phyloP scores from a whole-genome alignment of 164 flowering plant species.

The Chimonanthus praecox region DNA sequence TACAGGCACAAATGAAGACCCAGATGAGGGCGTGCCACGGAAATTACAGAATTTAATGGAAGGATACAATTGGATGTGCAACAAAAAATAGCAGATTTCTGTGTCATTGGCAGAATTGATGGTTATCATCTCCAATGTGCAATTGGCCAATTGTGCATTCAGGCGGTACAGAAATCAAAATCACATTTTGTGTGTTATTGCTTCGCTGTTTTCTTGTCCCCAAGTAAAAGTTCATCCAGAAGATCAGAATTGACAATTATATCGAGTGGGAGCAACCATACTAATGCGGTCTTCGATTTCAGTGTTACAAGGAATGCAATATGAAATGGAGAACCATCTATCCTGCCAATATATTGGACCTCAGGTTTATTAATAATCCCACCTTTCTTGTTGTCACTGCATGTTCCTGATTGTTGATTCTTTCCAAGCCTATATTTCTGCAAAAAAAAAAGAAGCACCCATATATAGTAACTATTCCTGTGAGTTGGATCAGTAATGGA shows the following conservation, averaged over 20 bases:
- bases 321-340: not conserved
- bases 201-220: not conserved
- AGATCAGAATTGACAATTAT: not conserved
- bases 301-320: not conserved
- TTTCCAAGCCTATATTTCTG: conserved; percentile 92
- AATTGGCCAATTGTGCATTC: not conserved
- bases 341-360: not conserved
- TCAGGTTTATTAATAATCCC: conserved; percentile 4
- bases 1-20: not conserved
- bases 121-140: not conserved
- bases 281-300: not conserved
- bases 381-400: conserved; percentile 53
- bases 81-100: not conserved
- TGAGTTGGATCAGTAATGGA: not conserved
- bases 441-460: conserved; percentile 15
- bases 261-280: not conserved
- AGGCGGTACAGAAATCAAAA: not conserved
- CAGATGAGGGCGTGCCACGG: conserved; percentile 6
- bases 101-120: not conserved
- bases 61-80: not conserved
- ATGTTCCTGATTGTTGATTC: conserved; percentile 44
- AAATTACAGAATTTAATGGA: not conserved
- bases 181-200: not conserved
- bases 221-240: not conserved
- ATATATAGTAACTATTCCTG: not conserved